Evolutionary conservation across 352 stramenopile species (phyloP), one percentile per base, ranked within the genome.

Genomic region (Phytophthora tentaculata): DNA sequence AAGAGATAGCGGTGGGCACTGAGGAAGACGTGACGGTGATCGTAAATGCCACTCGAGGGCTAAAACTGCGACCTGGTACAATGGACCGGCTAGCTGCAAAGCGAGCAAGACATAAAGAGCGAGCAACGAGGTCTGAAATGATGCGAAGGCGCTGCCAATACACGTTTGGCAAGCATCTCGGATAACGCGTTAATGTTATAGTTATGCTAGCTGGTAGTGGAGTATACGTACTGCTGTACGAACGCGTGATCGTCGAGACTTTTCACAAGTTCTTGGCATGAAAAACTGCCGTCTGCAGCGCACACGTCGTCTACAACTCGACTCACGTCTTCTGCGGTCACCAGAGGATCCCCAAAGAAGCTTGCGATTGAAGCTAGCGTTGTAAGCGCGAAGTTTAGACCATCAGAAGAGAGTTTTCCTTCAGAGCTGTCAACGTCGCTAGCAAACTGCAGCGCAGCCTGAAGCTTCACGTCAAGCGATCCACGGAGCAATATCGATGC

Each of bases 111-210:
- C 12, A 61, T 26, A 71, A 73, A 1, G 49, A 69, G 16, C 55
- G 63, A 22, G 70, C 70, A 8, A 75, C 58, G 8, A 64, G 76
- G 28, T 86, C 74, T 2, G 73, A 89, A 49, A 88, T 89, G 80
- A 90, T 90, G 76, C 74, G 77, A 24, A 78, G 82, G 8, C 63
- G 82, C 14, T 76, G 73, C 52, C 73, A 75, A 56, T 87, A 88
- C 54, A 83, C 75, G 13, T 81, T 77, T 39, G 81, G 67, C 7
- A 81, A 77, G 28, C 50, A 71, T n/a, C 56, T 71, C 2, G 29
- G n/a, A n/a, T n/a, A n/a, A n/a, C n/a, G n/a, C n/a, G n/a, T n/a
- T n/a, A n/a, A n/a, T n/a, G n/a, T n/a, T n/a, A n/a, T n/a, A n/a
- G n/a, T n/a, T n/a, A n/a, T n/a, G n/a, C n/a, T n/a, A n/a, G n/a